These are phyloP conservation scores for Venturiaceae sp. DNA, from an alignment of 2,329 filamentous ascomycete genomes.

Conservation along the genomic window DNA sequence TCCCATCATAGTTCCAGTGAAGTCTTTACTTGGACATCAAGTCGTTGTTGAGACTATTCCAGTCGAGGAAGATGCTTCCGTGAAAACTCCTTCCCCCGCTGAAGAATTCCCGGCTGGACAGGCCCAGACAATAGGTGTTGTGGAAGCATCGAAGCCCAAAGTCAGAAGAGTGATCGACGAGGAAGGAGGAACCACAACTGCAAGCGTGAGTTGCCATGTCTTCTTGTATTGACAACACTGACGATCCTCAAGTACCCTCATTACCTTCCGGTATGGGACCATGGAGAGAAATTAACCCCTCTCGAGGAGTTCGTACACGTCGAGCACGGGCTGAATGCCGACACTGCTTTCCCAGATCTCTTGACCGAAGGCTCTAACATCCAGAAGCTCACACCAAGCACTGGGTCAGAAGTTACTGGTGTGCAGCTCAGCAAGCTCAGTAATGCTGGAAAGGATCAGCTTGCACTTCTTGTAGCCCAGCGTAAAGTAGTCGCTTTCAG, in stretches of 20 bases:
- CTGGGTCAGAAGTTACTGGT: slow-evolving; percentile 61
- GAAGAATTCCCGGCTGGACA: background rate
- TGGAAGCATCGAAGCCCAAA: background rate
- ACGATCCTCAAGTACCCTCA: slow-evolving; percentile 52
- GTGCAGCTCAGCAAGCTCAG: slow-evolving; percentile 62
- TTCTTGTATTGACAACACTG: too few species aligned
- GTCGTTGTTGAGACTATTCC: background rate
- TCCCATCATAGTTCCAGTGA: background rate
- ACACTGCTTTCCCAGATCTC: slow-evolving; percentile 59
- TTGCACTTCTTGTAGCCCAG: slow-evolving; percentile 65
- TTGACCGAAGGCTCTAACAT: slow-evolving; percentile 41
- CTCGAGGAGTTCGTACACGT: slow-evolving; percentile 61
- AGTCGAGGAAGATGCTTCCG: background rate
- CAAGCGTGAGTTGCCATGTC: background rate
- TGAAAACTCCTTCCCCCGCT: background rate
- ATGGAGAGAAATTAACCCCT: slow-evolving; percentile 54
- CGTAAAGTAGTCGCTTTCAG: slow-evolving; percentile 73
- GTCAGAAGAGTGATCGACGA: slow-evolving; percentile 3
- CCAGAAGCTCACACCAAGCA: slow-evolving; percentile 59
- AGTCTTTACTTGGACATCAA: background rate
- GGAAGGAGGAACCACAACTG: slow-evolving; percentile 1
- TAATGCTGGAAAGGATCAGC: slow-evolving; percentile 62
- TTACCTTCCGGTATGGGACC: slow-evolving; percentile 65
- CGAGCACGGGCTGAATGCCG: slow-evolving; percentile 68
- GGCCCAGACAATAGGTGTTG: background rate